Percentiles rank a stretch among this genome's conserved stretches.
phyloP scores from a whole-genome alignment of 441 rosid genomes.

The Populus tomentosa region DNA sequence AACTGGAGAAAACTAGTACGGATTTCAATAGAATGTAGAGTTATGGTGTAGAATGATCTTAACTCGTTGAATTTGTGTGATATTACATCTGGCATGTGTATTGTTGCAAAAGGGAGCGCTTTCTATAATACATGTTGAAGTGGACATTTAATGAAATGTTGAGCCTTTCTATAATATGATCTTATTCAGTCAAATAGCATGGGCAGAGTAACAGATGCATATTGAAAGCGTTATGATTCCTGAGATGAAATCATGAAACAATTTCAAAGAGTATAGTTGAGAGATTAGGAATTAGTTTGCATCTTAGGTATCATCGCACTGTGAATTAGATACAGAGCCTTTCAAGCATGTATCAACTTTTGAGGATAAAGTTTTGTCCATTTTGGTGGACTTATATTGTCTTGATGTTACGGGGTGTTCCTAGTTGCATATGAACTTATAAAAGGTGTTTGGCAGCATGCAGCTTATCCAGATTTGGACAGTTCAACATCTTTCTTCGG shows the following conservation, averaged over 20 bases:
- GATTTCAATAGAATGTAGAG: not conserved
- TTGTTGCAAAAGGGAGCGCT: not conserved
- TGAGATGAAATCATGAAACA: not conserved
- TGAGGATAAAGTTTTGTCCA: not conserved
- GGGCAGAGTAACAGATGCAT: not conserved
- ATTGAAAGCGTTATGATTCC: not conserved
- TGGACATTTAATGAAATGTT: not conserved
- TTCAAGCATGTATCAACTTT: not conserved
- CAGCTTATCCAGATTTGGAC: constrained; percentile 84
- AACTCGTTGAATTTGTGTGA: not conserved
- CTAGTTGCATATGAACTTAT: constrained; percentile 13
- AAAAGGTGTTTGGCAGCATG: constrained; percentile 52
- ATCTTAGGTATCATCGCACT: not conserved
- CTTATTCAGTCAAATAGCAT: not conserved
- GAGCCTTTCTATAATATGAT: not conserved
- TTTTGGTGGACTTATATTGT: not conserved
- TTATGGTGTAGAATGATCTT: not conserved
- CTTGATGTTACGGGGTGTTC: not conserved
- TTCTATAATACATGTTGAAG: not conserved
- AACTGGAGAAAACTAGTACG: not conserved
- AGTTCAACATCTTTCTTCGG: constrained; percentile 82
- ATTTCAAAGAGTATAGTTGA: not conserved
- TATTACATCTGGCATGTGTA: not conserved
- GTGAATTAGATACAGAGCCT: not conserved
- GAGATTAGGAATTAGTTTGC: not conserved